Base-by-base conservation (phyloP, 305 asterid species). In the Fraxinus dipetala region DNA sequence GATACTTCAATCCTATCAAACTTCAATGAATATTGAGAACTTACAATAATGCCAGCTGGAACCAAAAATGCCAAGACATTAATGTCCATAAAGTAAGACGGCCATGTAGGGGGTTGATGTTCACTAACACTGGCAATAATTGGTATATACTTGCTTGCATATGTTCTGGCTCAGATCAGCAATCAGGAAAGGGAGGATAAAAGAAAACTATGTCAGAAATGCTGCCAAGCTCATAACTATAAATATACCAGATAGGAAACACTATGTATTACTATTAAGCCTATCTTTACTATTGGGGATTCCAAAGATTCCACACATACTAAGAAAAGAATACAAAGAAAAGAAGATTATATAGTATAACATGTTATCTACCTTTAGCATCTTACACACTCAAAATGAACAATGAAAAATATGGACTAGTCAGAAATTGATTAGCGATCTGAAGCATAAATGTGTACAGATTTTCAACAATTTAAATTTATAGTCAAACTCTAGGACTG, bases 51-150 rank as follows among this genome's bases (percentile, higher is more conserved):
- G 83, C 99, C 99, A 82, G 99, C 98, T 14, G 99, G 99, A 80
- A 96, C 98, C 91, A 96, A 86, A 89, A 96, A 94, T 34, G 99
- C 99, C 90, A 96, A 87, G 51, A 96, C 98, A 85, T 96, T 96
- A 59, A 96, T 91, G 86, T 96, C 98, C 99, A 96, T 96, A 79
- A 96, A 94, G 91, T 96, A 96, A 76, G 99, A 94, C 24, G 99
- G 99, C 99, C 99, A 96, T 56, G 99, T 94, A 78, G 99, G 99
- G 0, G 98, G 99, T 80, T 96, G 99, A 82, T 96, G 98, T 87
- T 94, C 99, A 81, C 99, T 96, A 79, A 96, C 99, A 78, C 99
- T 96, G 56, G 99, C 99, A 82, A 96, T 96, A 73, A 96, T 96
- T 43, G 99, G 99, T 90, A 96, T 96, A 85, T 96, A 96, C 89